These are phyloP conservation scores for Trametes elegans DNA, from an alignment of 768 basidiomycete species.

Conservation along the genomic window DNA sequence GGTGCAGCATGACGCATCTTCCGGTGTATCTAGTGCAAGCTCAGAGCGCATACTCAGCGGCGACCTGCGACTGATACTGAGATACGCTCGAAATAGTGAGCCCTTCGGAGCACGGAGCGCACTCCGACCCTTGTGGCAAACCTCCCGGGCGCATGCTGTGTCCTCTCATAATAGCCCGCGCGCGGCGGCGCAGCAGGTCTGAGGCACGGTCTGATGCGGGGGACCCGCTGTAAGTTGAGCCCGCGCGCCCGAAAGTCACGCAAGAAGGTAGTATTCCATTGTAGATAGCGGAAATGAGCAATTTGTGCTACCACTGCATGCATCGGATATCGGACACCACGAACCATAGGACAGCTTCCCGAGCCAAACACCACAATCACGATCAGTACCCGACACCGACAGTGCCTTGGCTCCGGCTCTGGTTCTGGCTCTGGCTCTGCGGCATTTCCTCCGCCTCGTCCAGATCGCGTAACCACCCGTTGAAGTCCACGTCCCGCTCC, in stretches of 20 bases:
- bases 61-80: not conserved
- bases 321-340: not conserved
- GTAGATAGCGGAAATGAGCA: too few species aligned
- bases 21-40: not conserved
- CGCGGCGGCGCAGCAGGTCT: too few species aligned
- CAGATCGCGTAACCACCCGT: conserved; percentile 48
- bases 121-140: too few species aligned
- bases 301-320: not conserved
- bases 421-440: conserved; percentile 13
- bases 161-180: not conserved
- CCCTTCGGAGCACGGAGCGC: too few species aligned
- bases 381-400: conserved; percentile 1
- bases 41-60: not conserved
- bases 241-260: too few species aligned
- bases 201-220: too few species aligned
- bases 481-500: conserved; percentile 58
- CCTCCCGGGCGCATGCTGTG: conserved; percentile 1
- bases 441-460: conserved; percentile 26
- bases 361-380: not conserved
- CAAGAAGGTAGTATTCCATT: not conserved
- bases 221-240: too few species aligned
- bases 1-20: not conserved
- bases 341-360: not conserved
- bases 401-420: conserved; percentile 12
- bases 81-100: too few species aligned